Conservation (phyloP, 2,329 filamentous ascomycete genomes). For the Hypoxylon sp. region DNA sequence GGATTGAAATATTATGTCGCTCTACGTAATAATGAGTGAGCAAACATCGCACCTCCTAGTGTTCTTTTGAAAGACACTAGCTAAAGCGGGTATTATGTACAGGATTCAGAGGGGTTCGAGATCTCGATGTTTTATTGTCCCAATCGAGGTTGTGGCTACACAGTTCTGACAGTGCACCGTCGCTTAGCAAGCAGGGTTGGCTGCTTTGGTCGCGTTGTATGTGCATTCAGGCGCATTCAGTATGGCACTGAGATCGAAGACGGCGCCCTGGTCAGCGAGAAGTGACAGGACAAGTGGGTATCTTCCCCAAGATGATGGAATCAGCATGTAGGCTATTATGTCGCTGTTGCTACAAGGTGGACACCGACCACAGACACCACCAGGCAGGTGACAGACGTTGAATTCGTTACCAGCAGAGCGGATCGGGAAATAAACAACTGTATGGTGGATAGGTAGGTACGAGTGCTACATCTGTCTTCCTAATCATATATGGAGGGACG, state of each 20-base stretch:
- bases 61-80: no score
- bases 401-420: constrained; percentile 31
- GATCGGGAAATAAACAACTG: constrained; percentile 24
- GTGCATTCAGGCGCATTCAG: constrained; percentile 1
- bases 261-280: constrained; percentile 19
- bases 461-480: constrained; percentile 21
- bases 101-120: constrained; percentile 5
- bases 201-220: no score
- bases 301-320: constrained; percentile 10
- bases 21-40: no score
- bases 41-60: no score
- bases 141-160: constrained; percentile 16
- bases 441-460: no score
- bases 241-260: constrained; percentile 31
- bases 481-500: constrained; percentile 20
- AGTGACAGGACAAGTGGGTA: constrained; percentile 36
- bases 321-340: constrained; percentile 15
- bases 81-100: constrained; percentile 12
- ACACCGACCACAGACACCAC: constrained; percentile 18
- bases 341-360: constrained; percentile 17
- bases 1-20: no score
- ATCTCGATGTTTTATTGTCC: constrained; percentile 20
- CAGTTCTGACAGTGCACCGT: no score
- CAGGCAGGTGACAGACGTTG: no score
- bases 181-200: no score